phyloP scores from a whole-genome alignment of 2,329 filamentous ascomycete genomes.

The Berkeleyomyces basicola region DNA sequence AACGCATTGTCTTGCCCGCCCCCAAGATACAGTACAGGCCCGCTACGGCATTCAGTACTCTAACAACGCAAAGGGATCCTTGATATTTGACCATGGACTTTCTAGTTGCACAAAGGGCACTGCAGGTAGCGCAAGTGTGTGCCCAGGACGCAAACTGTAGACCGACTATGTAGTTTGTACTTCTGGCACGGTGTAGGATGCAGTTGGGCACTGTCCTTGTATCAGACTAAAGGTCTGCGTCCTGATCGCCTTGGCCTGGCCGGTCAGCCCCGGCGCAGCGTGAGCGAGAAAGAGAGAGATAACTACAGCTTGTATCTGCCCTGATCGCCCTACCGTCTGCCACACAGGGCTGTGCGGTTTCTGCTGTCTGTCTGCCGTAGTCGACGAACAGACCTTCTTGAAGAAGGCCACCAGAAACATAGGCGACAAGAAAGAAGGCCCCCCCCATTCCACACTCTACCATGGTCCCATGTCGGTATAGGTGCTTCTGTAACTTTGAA shows the following conservation, averaged over 20 bases:
- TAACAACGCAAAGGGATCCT: not conserved
- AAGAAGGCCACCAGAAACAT: not conserved
- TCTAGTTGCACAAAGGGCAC: not conserved
- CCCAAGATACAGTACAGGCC: not conserved
- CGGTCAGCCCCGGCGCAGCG: not conserved
- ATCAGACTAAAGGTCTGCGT: not conserved
- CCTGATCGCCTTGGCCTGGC: not conserved
- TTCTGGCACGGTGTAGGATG: not conserved
- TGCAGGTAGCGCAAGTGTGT: not conserved
- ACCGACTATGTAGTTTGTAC: not conserved
- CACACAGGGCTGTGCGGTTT: not conserved
- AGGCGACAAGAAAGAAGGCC: not conserved
- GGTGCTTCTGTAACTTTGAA: not conserved
- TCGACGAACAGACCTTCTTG: not conserved
- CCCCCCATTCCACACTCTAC: not conserved
- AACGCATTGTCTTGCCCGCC: not conserved
- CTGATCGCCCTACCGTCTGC: not conserved
- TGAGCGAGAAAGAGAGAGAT: not conserved
- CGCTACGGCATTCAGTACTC: not conserved
- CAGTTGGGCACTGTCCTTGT: not conserved
- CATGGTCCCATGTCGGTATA: not conserved
- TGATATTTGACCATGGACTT: not conserved
- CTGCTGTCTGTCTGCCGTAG: not conserved
- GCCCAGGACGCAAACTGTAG: not conserved
- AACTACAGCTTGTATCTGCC: not conserved